Percentiles rank a stretch among this genome's conserved stretches.
These are phyloP conservation scores for Eucalyptus tenuipes DNA, from an alignment of 345 rosid genomes.

Conservation along the genomic window DNA sequence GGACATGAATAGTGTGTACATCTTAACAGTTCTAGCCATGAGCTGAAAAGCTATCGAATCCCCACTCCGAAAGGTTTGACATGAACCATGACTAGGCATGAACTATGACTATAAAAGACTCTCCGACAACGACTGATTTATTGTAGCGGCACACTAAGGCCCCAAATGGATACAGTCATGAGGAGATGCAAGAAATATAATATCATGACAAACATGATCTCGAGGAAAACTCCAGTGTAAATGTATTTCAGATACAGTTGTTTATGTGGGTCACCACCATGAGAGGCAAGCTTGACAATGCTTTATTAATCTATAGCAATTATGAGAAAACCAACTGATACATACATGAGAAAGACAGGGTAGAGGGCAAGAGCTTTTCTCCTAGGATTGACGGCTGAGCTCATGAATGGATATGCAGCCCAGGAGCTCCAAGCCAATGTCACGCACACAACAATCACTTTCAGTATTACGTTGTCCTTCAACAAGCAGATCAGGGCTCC, in stretches of 20 bases:
- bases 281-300: not conserved
- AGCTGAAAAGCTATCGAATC: not conserved
- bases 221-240: not conserved
- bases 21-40: not conserved
- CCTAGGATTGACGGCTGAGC: slow-evolving; percentile 79
- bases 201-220: not conserved
- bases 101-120: not conserved
- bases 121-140: not conserved
- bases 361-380: slow-evolving; percentile 84
- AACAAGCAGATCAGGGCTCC: slow-evolving; percentile 78
- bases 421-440: slow-evolving; percentile 90
- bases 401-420: slow-evolving; percentile 97
- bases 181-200: not conserved
- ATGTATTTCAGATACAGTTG: not conserved
- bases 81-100: not conserved
- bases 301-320: slow-evolving; percentile 58
- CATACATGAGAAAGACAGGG: slow-evolving; percentile 95
- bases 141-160: not conserved
- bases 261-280: not conserved
- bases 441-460: slow-evolving; percentile 54
- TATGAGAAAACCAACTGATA: slow-evolving; percentile 90
- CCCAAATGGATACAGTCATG: not conserved
- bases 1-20: not conserved
- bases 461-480: slow-evolving; percentile 65
- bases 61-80: not conserved